Evolutionary conservation across 768 basidiomycete genomes (phyloP), one percentile per base, ranked within the genome.

Genomic region (Termitomyces sp.): DNA sequence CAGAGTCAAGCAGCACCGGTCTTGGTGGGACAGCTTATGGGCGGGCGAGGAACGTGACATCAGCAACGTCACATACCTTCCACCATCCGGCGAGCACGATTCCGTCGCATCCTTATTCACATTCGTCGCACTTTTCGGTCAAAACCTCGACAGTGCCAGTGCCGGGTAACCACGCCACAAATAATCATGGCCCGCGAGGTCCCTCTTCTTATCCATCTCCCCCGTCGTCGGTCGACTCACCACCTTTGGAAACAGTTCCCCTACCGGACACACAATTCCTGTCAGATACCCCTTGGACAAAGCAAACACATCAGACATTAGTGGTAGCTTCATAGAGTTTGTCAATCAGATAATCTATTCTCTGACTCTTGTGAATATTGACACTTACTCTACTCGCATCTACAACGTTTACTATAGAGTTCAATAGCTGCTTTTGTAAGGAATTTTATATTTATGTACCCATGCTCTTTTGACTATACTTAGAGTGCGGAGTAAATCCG

Each of bases 141-240:
- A 59, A 64, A 38, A 60, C 60, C 31, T 53, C 55, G 11, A 47
- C 53, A 20, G 27, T 52, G 20, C 45, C 63, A 25, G 23, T 46
- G 40, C 29, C n/a, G n/a, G n/a, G n/a, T n/a, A n/a, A 53, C 6
- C 54, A 59, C 25, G 56, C 42, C 27, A 56, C 51, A 5, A 29
- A 41, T 16, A 42, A 31, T 12, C 39, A 48, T 10, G 55, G 46
- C 12, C 22, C 35, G 15, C 56, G 46, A 32, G 52, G 39, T 2
- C 43, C 36, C 33, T 62, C 60, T 31, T 69, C 77, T 32, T 79
- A 79, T 57, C 78, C 78, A 11, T 77, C 78, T 0, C 78, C 78
- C 1, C 78, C 77, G 41, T 68, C 72, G 18, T 79, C 77, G 18
- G 53, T 74, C 38, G 77, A 77, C 63, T 79, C 76, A 15, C 69